phyloP scores from a whole-genome alignment of 2,329 filamentous ascomycete species.

The Claviceps sp. region DNA sequence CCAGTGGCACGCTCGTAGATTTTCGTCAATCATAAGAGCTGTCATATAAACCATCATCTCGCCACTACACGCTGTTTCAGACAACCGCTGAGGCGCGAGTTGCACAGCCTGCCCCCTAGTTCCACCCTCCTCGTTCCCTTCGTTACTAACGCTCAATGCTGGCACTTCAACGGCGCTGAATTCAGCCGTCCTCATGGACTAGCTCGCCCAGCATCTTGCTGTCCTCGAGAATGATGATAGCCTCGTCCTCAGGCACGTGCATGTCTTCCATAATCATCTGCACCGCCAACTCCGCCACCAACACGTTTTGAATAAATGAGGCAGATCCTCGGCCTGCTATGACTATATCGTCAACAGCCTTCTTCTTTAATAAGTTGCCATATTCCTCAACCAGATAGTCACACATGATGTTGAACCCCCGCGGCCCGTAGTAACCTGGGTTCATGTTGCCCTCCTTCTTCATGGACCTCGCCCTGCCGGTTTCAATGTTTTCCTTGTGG shows the following conservation, averaged over 20 bases:
- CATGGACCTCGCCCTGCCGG: conserved; percentile 46
- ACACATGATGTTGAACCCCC: conserved; percentile 59
- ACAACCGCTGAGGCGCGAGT: background rate
- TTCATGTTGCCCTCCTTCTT: conserved; percentile 45
- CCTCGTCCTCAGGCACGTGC: conserved; percentile 27
- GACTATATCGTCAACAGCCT: conserved; percentile 49
- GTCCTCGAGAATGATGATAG: conserved; percentile 45
- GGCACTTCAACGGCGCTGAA: background rate
- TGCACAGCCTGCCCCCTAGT: background rate
- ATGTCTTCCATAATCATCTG: conserved; percentile 45
- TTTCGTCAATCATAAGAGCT: background rate
- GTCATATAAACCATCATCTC: background rate
- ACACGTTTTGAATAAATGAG: conserved; percentile 57
- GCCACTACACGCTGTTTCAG: background rate
- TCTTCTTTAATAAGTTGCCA: conserved; percentile 43
- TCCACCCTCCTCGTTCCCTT: background rate
- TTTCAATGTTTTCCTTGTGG: conserved; percentile 40
- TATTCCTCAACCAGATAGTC: conserved; percentile 52
- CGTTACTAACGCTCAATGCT: background rate
- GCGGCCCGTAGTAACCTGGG: conserved; percentile 74
- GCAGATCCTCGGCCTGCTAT: conserved; percentile 54
- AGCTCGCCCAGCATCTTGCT: conserved; percentile 55
- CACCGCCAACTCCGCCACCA: conserved; percentile 59
- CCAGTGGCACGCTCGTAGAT: background rate
- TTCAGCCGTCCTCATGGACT: conserved; percentile 44